Base-by-base conservation (phyloP, 768 basidiomycete genomes). In the Rhizopogon sp. region DNA sequence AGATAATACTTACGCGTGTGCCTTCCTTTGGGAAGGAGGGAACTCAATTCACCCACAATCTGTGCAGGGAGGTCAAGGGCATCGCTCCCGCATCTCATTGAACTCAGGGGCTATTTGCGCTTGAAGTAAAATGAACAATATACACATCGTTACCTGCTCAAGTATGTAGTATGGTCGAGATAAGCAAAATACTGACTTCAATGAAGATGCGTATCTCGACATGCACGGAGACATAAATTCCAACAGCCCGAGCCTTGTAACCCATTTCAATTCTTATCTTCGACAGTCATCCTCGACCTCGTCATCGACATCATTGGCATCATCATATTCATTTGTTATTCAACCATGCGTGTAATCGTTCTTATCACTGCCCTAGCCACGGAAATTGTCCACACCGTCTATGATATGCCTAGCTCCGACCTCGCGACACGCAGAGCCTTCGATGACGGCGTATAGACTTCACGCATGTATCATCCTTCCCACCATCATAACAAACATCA, bases 401-500 rank as follows among this genome's bases (percentile, higher is more conserved):
- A 58, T 50, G 67, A 64, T 25, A 20, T 61, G 44, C 67, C 69
- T 60, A 61, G 51, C 60, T 59, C 53, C 55, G 53, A 57, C 69
- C 60, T 69, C 52, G 42, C 56, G 52, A 54, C 52, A 20, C 59
- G 55, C 41, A 53, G 54, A 25, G 55, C 37, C 47, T 57, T 51
- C 41, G 31, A 57, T 58, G 57, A 65, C 41, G 55, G 61, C 54
- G 52, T 50, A 33, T 33, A 28, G 57, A 64, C 54, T 58, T 64
- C 28, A 59, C 49, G 20, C 58, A 68, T 43, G 25, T 64, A 28
- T 66, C 68, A 68, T 17, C 66, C 70, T 52, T 33, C 68, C 45
- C 68, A 70, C 43, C 66, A 68, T 50, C 69, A 60, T 14, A 70
- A 66, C 51, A 69, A 53, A 39, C 58, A 56, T 20, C 7, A 62